Evolutionary conservation across 83 land plant species (phyloP), one percentile per base, ranked within the genome.

Genomic region (Picea abies): DNA sequence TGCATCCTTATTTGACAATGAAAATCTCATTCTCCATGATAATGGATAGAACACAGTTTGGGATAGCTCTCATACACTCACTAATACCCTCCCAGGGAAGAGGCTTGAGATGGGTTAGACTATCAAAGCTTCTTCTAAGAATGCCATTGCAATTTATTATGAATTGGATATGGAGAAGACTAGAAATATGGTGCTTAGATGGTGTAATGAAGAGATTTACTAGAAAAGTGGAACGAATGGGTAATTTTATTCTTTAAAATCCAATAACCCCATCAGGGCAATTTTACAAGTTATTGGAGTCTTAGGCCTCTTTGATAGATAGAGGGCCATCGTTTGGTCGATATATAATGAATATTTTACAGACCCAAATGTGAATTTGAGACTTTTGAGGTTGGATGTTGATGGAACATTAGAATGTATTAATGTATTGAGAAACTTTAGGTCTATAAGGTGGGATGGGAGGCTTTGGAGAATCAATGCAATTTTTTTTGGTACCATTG

Each of bases 321-420:
- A 16, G n/a, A 60, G 63, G 12, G 49, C 22, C 2, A 68, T 84
- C 12, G 60, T 91, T 62, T 91, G 89, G 90, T 88, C 91, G 49
- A 82, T 70, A 12, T 84, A 52, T 60, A 88, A 86, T 4, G 82
- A 83, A 22, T 91, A 91, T 84, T 88, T 86, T 26, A 29, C 76
- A 47, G 93, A 91, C 26, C 76, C 80, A 16, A 16, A 67, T 23
- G 84, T 91, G 16, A 67, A 19, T 2, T 83, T 78, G 70, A 81
- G 91, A 77, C 83, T 82, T 61, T 86, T 91, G 2, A 83, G 90
- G 83, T 80, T 91, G 3, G 91, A 91, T 80, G 25, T 10, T 62
- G 70, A 63, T 87, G 89, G 89, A 87, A 87, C 60, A 61, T 87
- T 60, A 84, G 89, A 44, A 82, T 87, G 73, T 87, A 87, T 76